Evolutionary conservation across 2,329 filamentous ascomycete genomes (phyloP).

Genomic region (Sclerotinia spermophila): DNA sequence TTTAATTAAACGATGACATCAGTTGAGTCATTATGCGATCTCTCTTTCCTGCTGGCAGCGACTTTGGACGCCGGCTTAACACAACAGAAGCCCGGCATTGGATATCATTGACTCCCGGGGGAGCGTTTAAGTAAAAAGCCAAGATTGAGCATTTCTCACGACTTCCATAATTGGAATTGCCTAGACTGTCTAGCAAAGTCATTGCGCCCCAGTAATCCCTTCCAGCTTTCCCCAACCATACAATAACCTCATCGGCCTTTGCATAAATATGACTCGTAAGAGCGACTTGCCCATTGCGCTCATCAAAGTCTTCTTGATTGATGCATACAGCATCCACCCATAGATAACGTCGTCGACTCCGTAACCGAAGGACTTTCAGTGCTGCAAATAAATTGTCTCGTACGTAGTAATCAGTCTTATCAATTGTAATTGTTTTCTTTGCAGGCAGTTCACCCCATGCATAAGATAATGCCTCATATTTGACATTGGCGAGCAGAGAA

Average conservation of each 20-base stretch:
- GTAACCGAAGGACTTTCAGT: not conserved
- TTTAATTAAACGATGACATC: slow-evolving; percentile 11
- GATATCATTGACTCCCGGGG: not conserved
- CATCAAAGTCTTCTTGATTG: slow-evolving; percentile 17
- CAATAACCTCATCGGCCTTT: slow-evolving; percentile 9
- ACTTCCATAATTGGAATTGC: slow-evolving; percentile 3
- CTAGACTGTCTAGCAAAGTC: slow-evolving; percentile 12
- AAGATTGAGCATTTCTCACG: slow-evolving; percentile 7
- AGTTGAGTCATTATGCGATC: slow-evolving; percentile 2
- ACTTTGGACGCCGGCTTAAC: not conserved
- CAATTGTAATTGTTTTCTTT: slow-evolving; percentile 9
- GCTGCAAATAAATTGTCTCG: slow-evolving; percentile 14
- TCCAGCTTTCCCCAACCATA: slow-evolving; percentile 14
- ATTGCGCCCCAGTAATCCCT: slow-evolving; percentile 18
- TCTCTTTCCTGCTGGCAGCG: slow-evolving; percentile 10
- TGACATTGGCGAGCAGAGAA: slow-evolving; percentile 13
- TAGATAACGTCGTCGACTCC: slow-evolving; percentile 8
- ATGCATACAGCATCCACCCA: slow-evolving; percentile 18
- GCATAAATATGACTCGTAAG: slow-evolving; percentile 16
- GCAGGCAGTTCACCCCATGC: slow-evolving; percentile 16
- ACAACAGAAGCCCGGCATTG: not conserved
- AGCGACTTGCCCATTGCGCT: slow-evolving; percentile 16
- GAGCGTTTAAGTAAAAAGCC: not conserved
- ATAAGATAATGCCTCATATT: slow-evolving; percentile 21
- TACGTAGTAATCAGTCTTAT: slow-evolving; percentile 1